Evolutionary conservation across 2,329 filamentous ascomycete genomes (phyloP).

Genomic region (Cercospora sp.): DNA sequence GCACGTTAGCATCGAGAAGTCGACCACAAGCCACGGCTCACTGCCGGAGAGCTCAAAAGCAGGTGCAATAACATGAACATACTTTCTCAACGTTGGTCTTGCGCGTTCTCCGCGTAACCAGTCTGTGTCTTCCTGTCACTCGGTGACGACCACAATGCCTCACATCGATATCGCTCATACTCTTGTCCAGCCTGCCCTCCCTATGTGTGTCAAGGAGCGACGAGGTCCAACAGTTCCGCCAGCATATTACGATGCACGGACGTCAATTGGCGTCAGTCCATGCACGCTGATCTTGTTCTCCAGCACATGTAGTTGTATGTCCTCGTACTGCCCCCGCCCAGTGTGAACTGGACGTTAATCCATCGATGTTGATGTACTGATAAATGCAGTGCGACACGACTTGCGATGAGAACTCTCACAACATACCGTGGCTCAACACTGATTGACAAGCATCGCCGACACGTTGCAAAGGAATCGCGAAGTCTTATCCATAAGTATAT

Average conservation of each 20-base stretch:
- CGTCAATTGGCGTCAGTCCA: background rate
- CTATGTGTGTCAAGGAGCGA: background rate
- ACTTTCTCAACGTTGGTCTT: slow-evolving; percentile 1
- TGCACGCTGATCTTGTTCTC: background rate
- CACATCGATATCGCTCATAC: background rate
- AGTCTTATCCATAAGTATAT: background rate
- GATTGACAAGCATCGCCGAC: background rate
- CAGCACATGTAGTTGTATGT: background rate
- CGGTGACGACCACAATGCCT: background rate
- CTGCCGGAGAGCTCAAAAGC: slow-evolving; percentile 21
- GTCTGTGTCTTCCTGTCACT: background rate
- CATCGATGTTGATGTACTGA: background rate
- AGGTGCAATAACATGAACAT: slow-evolving; percentile 22
- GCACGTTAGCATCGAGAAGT: background rate
- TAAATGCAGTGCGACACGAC: background rate
- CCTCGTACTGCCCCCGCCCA: background rate
- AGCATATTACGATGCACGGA: background rate
- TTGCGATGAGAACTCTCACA: background rate
- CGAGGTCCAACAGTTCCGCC: background rate
- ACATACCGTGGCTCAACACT: background rate
- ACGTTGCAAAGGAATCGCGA: background rate
- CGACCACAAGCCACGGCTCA: background rate
- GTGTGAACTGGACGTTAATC: background rate
- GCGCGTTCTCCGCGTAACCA: background rate
- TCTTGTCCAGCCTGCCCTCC: background rate